Conservation (phyloP, 1,284 basidiomycete genomes). For the Ustilago trichophora region DNA sequence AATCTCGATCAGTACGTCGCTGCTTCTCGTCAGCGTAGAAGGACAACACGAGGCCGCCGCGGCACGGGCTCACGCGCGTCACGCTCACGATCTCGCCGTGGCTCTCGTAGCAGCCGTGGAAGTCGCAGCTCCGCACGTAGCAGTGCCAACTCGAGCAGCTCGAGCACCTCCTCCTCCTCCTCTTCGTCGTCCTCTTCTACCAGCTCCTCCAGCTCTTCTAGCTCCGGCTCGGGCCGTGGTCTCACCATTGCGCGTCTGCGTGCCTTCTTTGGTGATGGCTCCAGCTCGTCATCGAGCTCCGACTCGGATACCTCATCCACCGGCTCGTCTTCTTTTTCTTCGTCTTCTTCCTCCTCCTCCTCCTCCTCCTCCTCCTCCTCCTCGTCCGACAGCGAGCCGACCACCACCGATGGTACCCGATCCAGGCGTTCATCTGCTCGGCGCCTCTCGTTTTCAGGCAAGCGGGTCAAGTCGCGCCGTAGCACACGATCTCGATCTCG, state of each 20-base stretch:
- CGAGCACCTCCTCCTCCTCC: conserved; percentile 37
- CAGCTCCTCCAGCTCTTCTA: conserved; percentile 28
- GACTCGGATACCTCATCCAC: conserved; percentile 31
- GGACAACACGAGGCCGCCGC: conserved; percentile 16
- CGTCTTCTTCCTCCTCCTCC: conserved; percentile 15
- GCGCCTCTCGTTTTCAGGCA: conserved; percentile 28
- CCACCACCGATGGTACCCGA: conserved; percentile 23
- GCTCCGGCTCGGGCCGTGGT: conserved; percentile 49
- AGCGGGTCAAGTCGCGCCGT: conserved; percentile 24
- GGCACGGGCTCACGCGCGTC: conserved; percentile 5
- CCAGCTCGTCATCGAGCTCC: conserved; percentile 43
- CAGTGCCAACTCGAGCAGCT: conserved; percentile 38
- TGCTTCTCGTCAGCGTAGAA: conserved; percentile 46
- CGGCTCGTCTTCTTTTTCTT: conserved; percentile 33
- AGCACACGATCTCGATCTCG: conserved; percentile 19
- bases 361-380: conserved; percentile 17
- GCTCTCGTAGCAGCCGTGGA: conserved; percentile 36
- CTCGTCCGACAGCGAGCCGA: conserved; percentile 22
- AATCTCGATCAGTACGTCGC: conserved; percentile 60
- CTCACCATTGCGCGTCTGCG: conserved; percentile 58
- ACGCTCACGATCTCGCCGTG: conserved; percentile 27
- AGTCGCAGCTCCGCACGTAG: conserved; percentile 29
- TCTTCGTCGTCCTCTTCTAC: conserved; percentile 30
- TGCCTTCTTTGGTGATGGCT: conserved; percentile 61
- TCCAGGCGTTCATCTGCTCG: conserved; percentile 36